Conservation (phyloP, 2,329 filamentous ascomycete species). For the Ceratocystis cacaofunesta region DNA sequence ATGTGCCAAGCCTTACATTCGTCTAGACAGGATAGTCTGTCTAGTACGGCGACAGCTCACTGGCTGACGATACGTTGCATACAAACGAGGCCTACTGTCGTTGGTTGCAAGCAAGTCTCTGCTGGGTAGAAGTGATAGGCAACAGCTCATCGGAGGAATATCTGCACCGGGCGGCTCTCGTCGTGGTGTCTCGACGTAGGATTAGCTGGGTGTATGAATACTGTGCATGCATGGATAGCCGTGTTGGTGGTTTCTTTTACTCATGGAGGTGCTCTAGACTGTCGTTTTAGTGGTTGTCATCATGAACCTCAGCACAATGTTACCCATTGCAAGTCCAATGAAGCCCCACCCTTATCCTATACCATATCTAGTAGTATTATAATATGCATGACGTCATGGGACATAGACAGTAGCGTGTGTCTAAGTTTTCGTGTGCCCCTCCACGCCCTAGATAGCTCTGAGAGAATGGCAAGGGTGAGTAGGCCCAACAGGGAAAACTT, state of each 20-base stretch:
- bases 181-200: not conserved
- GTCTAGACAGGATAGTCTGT: not conserved
- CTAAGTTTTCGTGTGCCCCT: not conserved
- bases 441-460: not conserved
- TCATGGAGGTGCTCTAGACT: not conserved
- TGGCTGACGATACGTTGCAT: not conserved
- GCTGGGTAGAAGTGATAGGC: not conserved
- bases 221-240: not conserved
- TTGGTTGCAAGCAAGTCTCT: not conserved
- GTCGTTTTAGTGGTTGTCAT: not conserved
- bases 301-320: not conserved
- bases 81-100: not conserved
- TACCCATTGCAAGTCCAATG: not conserved
- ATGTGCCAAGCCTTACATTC: not conserved
- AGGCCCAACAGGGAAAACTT: not conserved
- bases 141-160: not conserved
- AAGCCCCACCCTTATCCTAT: conserved; percentile 1
- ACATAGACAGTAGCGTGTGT: not conserved
- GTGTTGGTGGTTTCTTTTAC: not conserved
- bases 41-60: not conserved
- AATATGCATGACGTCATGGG: not conserved
- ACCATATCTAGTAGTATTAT: not conserved
- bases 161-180: not conserved
- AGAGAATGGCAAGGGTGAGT: not conserved
- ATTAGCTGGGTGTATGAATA: not conserved